Conservation (phyloP, 805 yeast species). For the Millerago galiae region DNA sequence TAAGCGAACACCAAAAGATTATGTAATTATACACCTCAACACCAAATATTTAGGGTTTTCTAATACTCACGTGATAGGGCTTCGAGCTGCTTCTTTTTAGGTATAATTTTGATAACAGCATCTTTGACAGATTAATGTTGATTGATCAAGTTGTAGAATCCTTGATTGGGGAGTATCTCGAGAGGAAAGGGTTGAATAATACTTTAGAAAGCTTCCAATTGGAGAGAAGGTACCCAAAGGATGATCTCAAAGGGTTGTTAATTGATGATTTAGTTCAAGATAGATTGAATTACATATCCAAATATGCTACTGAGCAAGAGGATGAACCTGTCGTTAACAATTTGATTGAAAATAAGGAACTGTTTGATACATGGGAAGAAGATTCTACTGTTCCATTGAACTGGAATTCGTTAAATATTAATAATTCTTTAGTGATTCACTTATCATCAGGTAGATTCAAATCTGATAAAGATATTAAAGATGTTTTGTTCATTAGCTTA, state of each 20-base stretch:
- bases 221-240: not conserved
- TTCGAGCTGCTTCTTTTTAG: not conserved
- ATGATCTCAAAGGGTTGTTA: constrained; percentile 6
- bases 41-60: not conserved
- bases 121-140: not conserved
- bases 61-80: not conserved
- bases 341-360: constrained; percentile 4
- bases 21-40: not conserved
- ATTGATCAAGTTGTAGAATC: not conserved
- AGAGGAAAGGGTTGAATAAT: constrained; percentile 8
- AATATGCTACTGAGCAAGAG: constrained; percentile 5
- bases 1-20: too few relatives aligned
- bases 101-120: not conserved
- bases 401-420: not conserved
- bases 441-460: constrained; percentile 17
- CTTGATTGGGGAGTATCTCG: constrained; percentile 1
- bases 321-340: constrained; percentile 1
- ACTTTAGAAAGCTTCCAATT: constrained; percentile 29
- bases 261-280: constrained; percentile 36
- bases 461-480: constrained; percentile 8
- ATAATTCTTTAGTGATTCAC: constrained; percentile 18
- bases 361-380: constrained; percentile 3
- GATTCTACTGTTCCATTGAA: not conserved
- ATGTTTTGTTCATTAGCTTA: constrained; percentile 13
- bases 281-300: constrained; percentile 26